Conservation (phyloP, 1,139 yeast genomes). For the Sporopachydermia cereana region DNA sequence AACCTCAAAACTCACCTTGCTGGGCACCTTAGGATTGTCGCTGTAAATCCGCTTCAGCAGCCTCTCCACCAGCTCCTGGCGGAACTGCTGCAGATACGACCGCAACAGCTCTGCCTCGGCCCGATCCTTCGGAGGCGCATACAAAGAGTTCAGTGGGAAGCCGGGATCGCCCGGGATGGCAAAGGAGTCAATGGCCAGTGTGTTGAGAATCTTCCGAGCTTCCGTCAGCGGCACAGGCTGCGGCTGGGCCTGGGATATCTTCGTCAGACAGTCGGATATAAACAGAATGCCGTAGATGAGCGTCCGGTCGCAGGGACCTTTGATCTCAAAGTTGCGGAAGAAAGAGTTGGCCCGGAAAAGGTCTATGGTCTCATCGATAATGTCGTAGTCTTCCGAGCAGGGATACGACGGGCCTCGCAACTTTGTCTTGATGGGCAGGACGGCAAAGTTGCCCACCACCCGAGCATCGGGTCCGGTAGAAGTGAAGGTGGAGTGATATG, state of each 20-base stretch:
- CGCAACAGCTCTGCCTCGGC: conserved; percentile 71
- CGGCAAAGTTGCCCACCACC: conserved; percentile 53
- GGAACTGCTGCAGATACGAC: conserved; percentile 75
- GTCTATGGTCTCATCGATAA: conserved; percentile 82
- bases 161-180: conserved; percentile 92
- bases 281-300: conserved; percentile 90
- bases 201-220: conserved; percentile 64
- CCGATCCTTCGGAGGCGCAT: conserved; percentile 63
- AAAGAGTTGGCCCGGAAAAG: conserved; percentile 91
- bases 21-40: conserved; percentile 27
- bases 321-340: conserved; percentile 92
- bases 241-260: conserved; percentile 34
- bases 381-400: conserved; percentile 72
- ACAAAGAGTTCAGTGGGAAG: conserved; percentile 81
- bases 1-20: conserved; percentile 19
- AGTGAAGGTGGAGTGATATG: conserved; percentile 84
- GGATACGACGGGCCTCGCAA: conserved; percentile 91
- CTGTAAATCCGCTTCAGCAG: conserved; percentile 63
- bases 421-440: conserved; percentile 73
- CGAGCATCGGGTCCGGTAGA: conserved; percentile 27
- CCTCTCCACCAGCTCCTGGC: conserved; percentile 86
- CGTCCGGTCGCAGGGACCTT: conserved; percentile 91
- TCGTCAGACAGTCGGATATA: conserved; percentile 71
- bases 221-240: conserved; percentile 33
- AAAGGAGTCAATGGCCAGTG: conserved; percentile 78